Evolutionary conservation across 148 eudicot species (phyloP), one percentile per base, ranked within the genome.

Genomic region (Rhododendron molle): DNA sequence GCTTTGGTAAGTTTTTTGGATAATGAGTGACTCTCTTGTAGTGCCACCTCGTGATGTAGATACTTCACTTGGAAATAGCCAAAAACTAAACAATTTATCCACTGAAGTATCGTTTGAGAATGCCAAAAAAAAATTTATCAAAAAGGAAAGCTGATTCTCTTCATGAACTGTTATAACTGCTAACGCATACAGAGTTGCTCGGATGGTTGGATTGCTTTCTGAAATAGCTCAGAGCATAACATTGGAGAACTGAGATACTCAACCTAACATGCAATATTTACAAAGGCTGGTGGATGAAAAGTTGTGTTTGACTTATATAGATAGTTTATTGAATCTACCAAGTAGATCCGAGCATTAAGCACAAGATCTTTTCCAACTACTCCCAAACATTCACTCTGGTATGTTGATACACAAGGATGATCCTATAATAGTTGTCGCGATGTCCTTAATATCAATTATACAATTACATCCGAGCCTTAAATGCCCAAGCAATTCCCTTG

Each of bases 161-260:
- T 97, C 99, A 4, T 91, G 98, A 26, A 93, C 95, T 82, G 97
- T 97, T 40, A 97, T 97, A n/a, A 97, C 99, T 0, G 99, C 96
- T 0, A 98, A 95, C 76, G 92, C 97, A 14, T 97, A 91, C 86
- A 93, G 90, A 88, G 89, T 91, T 36, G 98, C 94, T 16, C 90
- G 90, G 73, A 98, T 94, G 87, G 91, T 97, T 81, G 99, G 99
- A 36, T 84, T 97, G 49, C 99, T 98, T 0, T 91, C 86, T 77
- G 99, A 97, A 85, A 93, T 97, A 44, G 99, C 99, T 5, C 94
- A 94, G 23, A 92, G 89, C 49, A 96, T 96, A 54, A 94, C 98
- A 0, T 94, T 96, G 54, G 95, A 96, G 83, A 98, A 96, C 86
- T 92, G 92, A 54, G 98, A 95, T 34, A 96, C 91, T 54, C 88